These are phyloP conservation scores for Keithomyces neogunnii DNA, from an alignment of 2,329 filamentous ascomycete species.

Conservation along the genomic window DNA sequence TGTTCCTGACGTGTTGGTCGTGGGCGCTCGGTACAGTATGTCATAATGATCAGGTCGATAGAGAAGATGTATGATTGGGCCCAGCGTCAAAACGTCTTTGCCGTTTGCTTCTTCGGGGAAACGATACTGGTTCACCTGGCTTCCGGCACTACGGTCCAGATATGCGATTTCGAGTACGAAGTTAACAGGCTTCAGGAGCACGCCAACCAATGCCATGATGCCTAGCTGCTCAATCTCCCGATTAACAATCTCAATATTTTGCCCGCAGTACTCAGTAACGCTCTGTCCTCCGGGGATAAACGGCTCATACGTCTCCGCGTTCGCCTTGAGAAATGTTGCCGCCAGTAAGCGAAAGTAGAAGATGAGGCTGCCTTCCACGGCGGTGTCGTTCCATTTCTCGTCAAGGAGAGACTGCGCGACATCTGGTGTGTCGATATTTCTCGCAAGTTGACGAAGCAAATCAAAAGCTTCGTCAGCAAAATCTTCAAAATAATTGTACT, in stretches of 20 bases:
- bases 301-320: slow-evolving; percentile 58
- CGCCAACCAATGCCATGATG: slow-evolving; percentile 65
- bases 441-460: slow-evolving; percentile 56
- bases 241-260: slow-evolving; percentile 63
- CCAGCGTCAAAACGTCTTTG: slow-evolving; percentile 33
- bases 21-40: slow-evolving; percentile 65
- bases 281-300: slow-evolving; percentile 56
- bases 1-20: slow-evolving; percentile 17
- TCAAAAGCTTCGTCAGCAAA: slow-evolving; percentile 69
- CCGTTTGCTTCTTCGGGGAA: slow-evolving; percentile 48
- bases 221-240: slow-evolving; percentile 90
- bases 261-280: slow-evolving; percentile 60
- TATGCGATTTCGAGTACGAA: slow-evolving; percentile 85
- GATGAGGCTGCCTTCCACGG: slow-evolving; percentile 65
- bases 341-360: slow-evolving; percentile 80
- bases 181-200: slow-evolving; percentile 69
- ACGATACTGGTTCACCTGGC: slow-evolving; percentile 63
- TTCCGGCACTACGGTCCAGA: slow-evolving; percentile 75
- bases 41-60: slow-evolving; percentile 86
- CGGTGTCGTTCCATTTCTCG: slow-evolving; percentile 65
- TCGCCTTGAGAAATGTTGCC: slow-evolving; percentile 73
- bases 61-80: slow-evolving; percentile 47
- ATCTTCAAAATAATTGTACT: slow-evolving; percentile 65
- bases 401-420: slow-evolving; percentile 46
- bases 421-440: slow-evolving; percentile 50